Base-by-base conservation (phyloP, 306 rosid genomes). In the barrel medic (Medicago truncatula) region DNA sequence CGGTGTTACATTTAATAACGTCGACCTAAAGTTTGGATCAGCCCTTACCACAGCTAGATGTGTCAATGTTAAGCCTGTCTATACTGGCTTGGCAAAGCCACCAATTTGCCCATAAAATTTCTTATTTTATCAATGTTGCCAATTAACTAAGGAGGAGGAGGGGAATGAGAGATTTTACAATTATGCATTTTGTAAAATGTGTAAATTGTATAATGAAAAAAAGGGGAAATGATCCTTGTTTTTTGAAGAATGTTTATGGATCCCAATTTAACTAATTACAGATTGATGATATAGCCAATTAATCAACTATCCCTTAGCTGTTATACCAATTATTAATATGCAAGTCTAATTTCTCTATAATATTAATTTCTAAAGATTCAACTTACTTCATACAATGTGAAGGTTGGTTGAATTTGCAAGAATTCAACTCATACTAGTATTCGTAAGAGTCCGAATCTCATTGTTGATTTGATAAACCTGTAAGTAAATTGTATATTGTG, bases 1-100 rank as follows among this genome's bases (percentile, higher is more conserved):
- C 34, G 76, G 85, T 13, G 52, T 91, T 15, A 74, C 79, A 15
- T 23, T 89, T 16, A 8, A 38, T 1, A 53, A 91, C 84, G 75
- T 91, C 6, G 67, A 89, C 31, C 75, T 89, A 9, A 84, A 67
- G 83, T 8, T 41, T 53, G 7, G 69, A 77, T 0, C 4, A 13
- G 10, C 2, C 1, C 78, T 88, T 15, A 18, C 83, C 2, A 56
- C 36, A 4, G 38, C 90, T 17, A 36, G 62, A 34, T 91, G 96
- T 57, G 7, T 17, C 10, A 78, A 86, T 68, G 80, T 73, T n/a
- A 86, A 74, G 44, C 84, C 85, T 5, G 0, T 67, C 23, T 81
- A 44, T 34, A 84, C 1, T 50, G 75, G 93, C 7, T 0, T 66
- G 1, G 57, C 17, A 8, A 31, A 16, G 13, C 84, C 87, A 47